A percentile compares a stretch with the other conserved stretches of the same genome.
Evolutionary conservation across 2,329 filamentous ascomycete genomes (phyloP).

Genomic region (Fusarium metavorans): DNA sequence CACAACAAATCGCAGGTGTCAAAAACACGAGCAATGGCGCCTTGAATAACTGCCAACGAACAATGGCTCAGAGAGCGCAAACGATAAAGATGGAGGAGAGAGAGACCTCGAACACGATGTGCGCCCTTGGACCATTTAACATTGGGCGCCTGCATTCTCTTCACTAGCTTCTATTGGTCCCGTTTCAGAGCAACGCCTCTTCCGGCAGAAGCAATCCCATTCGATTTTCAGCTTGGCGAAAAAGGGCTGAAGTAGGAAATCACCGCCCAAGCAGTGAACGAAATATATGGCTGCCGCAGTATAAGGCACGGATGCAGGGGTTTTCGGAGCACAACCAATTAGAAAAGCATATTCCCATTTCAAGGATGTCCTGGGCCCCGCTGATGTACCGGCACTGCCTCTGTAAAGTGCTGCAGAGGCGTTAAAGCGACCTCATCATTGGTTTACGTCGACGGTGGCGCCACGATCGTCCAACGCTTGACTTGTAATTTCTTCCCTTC

Average conservation of each 20-base stretch:
- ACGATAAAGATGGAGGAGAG: not conserved
- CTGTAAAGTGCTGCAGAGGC: slow-evolving; percentile 10
- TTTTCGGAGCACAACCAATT: not conserved
- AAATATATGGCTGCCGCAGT: not conserved
- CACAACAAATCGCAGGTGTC: not conserved
- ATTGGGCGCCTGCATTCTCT: not conserved
- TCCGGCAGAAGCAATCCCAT: not conserved
- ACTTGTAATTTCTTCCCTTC: not conserved
- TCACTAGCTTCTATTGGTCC: not conserved
- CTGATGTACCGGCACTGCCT: slow-evolving; percentile 19
- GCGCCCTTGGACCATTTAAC: slow-evolving; percentile 12
- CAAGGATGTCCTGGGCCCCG: not conserved
- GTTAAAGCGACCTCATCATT: not conserved
- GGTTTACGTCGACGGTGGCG: not conserved
- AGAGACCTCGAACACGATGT: not conserved
- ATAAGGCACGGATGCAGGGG: slow-evolving; percentile 4
- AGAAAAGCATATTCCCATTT: not conserved
- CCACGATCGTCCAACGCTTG: slow-evolving; percentile 1
- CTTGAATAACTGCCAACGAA: not conserved
- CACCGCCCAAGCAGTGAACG: not conserved
- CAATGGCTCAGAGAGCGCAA: not conserved
- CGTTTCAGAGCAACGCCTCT: not conserved
- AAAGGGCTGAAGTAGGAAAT: slow-evolving; percentile 2
- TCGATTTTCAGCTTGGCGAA: not conserved
- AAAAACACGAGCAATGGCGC: not conserved